Evolutionary conservation across 192 early-diverging fungal genomes (phyloP), one percentile per base, ranked within the genome.

Genomic region (Spinellus fusiger): DNA sequence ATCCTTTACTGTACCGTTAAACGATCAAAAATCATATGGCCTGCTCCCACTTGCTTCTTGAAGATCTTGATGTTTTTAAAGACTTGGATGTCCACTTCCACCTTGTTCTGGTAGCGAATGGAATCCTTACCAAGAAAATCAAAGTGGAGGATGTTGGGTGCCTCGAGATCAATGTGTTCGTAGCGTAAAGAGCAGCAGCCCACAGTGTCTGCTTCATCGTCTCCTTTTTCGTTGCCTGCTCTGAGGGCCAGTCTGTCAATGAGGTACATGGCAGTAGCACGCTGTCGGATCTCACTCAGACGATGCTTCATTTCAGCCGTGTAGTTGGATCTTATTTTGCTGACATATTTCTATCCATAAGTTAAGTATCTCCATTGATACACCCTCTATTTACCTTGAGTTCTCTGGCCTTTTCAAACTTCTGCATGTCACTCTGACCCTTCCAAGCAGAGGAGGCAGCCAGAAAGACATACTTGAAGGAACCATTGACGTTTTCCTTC

Each of bases 71-170:
- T 64, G 70, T 98, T 98, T 67, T 94, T 97, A 75, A 86, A 97
- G 16, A 98, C 93, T 68, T 94, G 93, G 37, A 77, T 77, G 54
- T 91, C 89, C 5, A 97, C 92, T 53, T 84, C 77, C 8, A 95
- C 88, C 5, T 79, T 71, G 70, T 95, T 95, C 62, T 90, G 68
- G 70, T 92, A 98, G 31, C 94, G 87, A 61, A 98, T 97, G 18
- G 93, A 95, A 73, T 98, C 96, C 60, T 98, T 98, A 77, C 96
- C 96, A 65, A 98, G 75, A 68, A 98, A 98, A 70, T 98, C 96
- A 76, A 98, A 91, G 49, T 83, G 76, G 49, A 98, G 81, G 37
- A 77, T 89, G 69, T 89, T 93, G 31, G 92, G 92, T 32, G 88
- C 74, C 54, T 89, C 84, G 22, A 97, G 75, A 18, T 80, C 84